Conservation (phyloP, 2,329 filamentous ascomycete species). For the Zopfia rhizophila region DNA sequence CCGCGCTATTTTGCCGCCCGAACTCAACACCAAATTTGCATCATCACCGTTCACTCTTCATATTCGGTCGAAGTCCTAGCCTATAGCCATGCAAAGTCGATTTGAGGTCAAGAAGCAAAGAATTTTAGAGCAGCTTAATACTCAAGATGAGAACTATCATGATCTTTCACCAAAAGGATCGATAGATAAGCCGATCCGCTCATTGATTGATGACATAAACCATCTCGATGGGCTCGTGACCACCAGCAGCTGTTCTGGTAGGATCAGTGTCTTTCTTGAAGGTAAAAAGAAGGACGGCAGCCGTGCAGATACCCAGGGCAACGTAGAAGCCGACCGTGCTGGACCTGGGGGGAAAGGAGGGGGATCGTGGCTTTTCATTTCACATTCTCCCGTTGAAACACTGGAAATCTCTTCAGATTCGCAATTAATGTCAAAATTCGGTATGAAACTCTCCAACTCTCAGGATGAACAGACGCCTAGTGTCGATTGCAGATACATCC, state of each 20-base stretch:
- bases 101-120: slow-evolving; percentile 71
- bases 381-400: slow-evolving; percentile 74
- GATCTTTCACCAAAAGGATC: slow-evolving; percentile 91
- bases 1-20: background rate
- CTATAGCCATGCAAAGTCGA: slow-evolving; percentile 37
- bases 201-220: slow-evolving; percentile 84
- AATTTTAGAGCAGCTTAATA: slow-evolving; percentile 76
- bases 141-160: slow-evolving; percentile 76
- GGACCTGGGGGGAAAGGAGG: slow-evolving; percentile 86
- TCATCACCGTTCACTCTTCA: slow-evolving; percentile 31
- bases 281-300: slow-evolving; percentile 65
- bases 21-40: slow-evolving; percentile 10
- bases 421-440: slow-evolving; percentile 47
- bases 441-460: slow-evolving; percentile 40
- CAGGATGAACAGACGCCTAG: slow-evolving; percentile 11
- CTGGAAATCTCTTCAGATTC: slow-evolving; percentile 16
- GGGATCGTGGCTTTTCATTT: slow-evolving; percentile 85
- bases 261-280: slow-evolving; percentile 89
- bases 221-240: slow-evolving; percentile 79
- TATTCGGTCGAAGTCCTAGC: slow-evolving; percentile 9
- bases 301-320: slow-evolving; percentile 14
- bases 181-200: slow-evolving; percentile 80
- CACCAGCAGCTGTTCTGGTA: slow-evolving; percentile 90
- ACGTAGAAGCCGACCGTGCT: slow-evolving; percentile 54
- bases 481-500: slow-evolving; percentile 64